A percentile compares a stretch with the other conserved stretches of the same genome.
phyloP scores from a whole-genome alignment of 331 rosid genomes.

The Rosa hybrid region DNA sequence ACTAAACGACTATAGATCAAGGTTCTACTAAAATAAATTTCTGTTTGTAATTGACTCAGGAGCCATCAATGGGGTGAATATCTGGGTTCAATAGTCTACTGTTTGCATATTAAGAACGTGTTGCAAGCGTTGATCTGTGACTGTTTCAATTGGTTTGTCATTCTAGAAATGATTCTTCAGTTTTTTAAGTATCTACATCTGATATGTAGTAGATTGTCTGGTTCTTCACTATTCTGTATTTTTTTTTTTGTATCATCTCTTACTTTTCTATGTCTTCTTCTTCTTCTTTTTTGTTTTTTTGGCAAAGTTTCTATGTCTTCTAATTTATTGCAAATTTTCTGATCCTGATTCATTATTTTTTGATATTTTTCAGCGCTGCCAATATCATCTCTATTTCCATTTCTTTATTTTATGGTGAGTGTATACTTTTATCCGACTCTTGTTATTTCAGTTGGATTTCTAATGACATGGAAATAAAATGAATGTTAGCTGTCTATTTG shows the following conservation, averaged over 20 bases:
- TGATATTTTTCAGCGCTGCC: constrained; percentile 26
- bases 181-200: not conserved
- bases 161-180: not conserved
- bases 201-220: not conserved
- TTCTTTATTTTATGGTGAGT: constrained; percentile 51
- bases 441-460: constrained; percentile 5
- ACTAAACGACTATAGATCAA: not conserved
- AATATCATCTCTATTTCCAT: constrained; percentile 31
- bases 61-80: not conserved
- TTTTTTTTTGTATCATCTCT: not conserved
- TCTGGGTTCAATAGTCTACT: not conserved
- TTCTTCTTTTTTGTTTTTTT: no score
- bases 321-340: not conserved
- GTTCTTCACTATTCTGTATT: not conserved
- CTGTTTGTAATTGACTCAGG: not conserved
- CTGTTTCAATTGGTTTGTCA: not conserved
- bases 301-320: not conserved
- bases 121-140: not conserved
- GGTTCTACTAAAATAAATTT: no score
- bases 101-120: not conserved
- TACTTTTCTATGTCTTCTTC: not conserved
- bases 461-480: not conserved
- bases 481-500: not conserved
- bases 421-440: not conserved
- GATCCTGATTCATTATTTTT: not conserved